Evolutionary conservation across 306 rosid species (phyloP), one percentile per base, ranked within the genome.

Genomic region (Mimosa pudica): DNA sequence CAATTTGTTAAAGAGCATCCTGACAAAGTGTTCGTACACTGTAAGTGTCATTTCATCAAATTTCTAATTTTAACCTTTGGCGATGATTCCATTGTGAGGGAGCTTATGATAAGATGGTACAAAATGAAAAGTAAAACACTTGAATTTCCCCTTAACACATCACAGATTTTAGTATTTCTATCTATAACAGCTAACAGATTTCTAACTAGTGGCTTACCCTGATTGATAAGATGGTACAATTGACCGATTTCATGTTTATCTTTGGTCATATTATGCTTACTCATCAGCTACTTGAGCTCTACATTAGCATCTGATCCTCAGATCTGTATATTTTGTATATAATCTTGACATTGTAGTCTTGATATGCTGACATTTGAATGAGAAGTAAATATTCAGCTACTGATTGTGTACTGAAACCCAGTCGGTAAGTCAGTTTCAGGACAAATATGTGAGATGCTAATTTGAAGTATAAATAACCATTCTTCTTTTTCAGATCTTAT

Each of bases 1-100:
- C 89, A 81, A 65, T 96, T 93, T 86, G 98, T 91, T 75, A 84
- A 90, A 83, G 80, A 78, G 79, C 92, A 86, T 60, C 97, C 97
- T 0, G 97, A 91, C 73, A 90, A 91, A 80, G 90, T 93, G 72
- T 87, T 91, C 83, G 98, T 93, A 85, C 98, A 93, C 75, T 89
- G 99, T 96, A 88, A 90, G 97, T 35, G 70, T 75, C 67, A 16
- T 55, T 55, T 46, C 11, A 52, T 67, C 46, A 65, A 52, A 44
- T 47, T 65, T 77, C 16, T 18, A 8, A 24, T 33, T 75, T 33
- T 24, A 74, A 66, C 58, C 63, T 62, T 79, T 80, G 47, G 13
- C 77, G 71, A 63, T 83, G n/a, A 30, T 62, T 7, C 3, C 77
- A 32, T 81, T 32, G 30, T 78, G 30, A 11, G 12, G 30, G 79